A percentile compares a stretch with the other conserved stretches of the same genome.
Evolutionary conservation across 371 early-diverging fungal species (phyloP).

Genomic region (Capillidium heterosporum): DNA sequence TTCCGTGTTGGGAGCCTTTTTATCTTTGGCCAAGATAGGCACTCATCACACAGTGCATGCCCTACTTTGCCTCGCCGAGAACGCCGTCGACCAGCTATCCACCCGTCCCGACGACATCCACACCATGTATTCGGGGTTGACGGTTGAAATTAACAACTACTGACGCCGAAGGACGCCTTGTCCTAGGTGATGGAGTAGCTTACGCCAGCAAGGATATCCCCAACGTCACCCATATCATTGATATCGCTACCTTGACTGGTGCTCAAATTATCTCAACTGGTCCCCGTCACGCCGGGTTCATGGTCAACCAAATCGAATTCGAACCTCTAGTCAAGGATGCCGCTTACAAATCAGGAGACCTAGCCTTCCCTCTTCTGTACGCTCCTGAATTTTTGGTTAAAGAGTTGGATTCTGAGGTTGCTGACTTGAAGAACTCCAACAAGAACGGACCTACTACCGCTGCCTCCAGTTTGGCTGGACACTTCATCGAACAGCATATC

Average conservation of each 20-base stretch:
- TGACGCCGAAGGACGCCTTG: conserved; percentile 9
- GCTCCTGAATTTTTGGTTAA: neutral
- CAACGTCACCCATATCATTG: conserved; percentile 5
- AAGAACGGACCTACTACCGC: conserved; percentile 4
- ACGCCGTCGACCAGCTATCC: conserved; percentile 2
- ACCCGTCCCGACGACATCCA: conserved; percentile 6
- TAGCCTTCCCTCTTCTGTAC: neutral
- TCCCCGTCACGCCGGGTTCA: conserved; percentile 1
- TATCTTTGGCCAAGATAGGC: neutral
- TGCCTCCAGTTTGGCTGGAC: neutral
- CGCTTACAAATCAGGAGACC: neutral
- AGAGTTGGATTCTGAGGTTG: conserved; percentile 2
- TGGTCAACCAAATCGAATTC: conserved; percentile 4
- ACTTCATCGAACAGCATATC: neutral
- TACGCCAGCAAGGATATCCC: conserved; percentile 4
- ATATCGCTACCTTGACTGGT: conserved; percentile 7
- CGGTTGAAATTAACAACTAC: conserved; percentile 9
- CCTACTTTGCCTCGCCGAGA: conserved; percentile 5
- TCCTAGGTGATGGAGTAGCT: conserved; percentile 7
- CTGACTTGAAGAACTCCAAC: conserved; percentile 1
- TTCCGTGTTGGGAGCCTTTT: conserved; percentile 2
- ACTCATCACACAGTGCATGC: conserved; percentile 1
- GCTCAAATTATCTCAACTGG: conserved; percentile 4
- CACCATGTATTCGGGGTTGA: neutral
- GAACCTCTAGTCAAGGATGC: conserved; percentile 8